Evolutionary conservation across 108 stramenopile genomes (phyloP).

Genomic region (Skeletonema menzelii): DNA sequence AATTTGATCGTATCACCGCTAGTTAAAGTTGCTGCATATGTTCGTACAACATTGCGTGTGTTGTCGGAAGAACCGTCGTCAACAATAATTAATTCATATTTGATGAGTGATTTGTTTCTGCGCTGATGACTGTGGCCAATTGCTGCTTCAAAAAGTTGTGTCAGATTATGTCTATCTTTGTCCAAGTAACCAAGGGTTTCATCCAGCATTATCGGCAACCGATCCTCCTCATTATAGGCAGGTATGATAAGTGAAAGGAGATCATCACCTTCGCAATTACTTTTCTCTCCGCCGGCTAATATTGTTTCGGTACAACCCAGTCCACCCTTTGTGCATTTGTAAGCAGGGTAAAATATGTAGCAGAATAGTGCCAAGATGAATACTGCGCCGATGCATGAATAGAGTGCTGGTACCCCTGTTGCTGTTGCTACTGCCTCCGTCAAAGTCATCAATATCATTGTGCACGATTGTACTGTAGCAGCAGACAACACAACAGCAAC

Average conservation of each 20-base stretch:
- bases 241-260: slow-evolving; percentile 87
- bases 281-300: slow-evolving; percentile 7
- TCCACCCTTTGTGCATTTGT: slow-evolving; percentile 11
- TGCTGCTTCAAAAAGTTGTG: slow-evolving; percentile 4
- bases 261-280: slow-evolving; percentile 7
- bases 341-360: slow-evolving; percentile 49
- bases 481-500: no score
- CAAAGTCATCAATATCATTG: neutral
- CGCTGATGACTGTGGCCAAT: neutral
- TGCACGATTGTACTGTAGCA: neutral
- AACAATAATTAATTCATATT: slow-evolving; percentile 75
- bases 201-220: slow-evolving; percentile 88
- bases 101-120: slow-evolving; percentile 3
- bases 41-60: slow-evolving; percentile 53
- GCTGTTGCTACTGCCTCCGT: neutral
- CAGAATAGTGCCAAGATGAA: slow-evolving; percentile 11
- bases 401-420: neutral
- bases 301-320: slow-evolving; percentile 30
- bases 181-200: slow-evolving; percentile 67
- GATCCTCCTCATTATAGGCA: slow-evolving; percentile 93
- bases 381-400: neutral
- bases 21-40: slow-evolving; percentile 38
- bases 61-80: slow-evolving; percentile 83
- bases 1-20: slow-evolving; percentile 47
- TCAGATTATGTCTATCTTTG: slow-evolving; percentile 24